A percentile compares a stretch with the other conserved stretches of the same genome.
Conservation (phyloP, 768 basidiomycete species). For the Porphyrellus cyaneotinctus region DNA sequence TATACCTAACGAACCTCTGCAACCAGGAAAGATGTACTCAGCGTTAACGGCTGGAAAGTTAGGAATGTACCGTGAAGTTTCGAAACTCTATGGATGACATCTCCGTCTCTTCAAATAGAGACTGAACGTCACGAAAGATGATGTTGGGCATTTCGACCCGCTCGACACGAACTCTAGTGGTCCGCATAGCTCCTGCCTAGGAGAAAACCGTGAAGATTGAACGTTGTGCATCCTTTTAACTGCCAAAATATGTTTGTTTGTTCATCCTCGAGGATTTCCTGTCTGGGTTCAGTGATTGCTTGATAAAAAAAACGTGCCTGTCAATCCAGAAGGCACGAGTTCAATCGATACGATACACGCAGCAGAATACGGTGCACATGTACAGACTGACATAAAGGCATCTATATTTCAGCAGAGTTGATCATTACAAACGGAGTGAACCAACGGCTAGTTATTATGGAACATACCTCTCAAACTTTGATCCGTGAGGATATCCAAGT, state of each 20-base stretch:
- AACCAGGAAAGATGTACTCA: not conserved
- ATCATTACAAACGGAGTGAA: not conserved
- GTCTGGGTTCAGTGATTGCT: not conserved
- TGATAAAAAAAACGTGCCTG: not conserved
- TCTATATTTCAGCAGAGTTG: not conserved
- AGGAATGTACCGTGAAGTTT: conserved; percentile 7
- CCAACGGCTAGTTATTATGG: not conserved
- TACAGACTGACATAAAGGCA: not conserved
- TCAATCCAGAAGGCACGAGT: not conserved
- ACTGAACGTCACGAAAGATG: not conserved
- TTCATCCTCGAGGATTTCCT: not conserved
- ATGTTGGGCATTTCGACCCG: conserved; percentile 10
- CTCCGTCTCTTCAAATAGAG: not conserved
- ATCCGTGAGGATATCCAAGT: not conserved
- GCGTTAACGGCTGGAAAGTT: not conserved
- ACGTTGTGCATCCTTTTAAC: not conserved
- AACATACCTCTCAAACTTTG: not conserved
- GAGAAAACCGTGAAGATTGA: not conserved
- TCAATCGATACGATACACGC: not conserved
- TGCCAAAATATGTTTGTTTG: not conserved
- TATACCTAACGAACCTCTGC: conserved; percentile 2
- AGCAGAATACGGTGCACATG: not conserved
- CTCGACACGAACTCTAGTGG: not conserved
- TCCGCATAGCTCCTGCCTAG: not conserved
- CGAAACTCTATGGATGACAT: conserved; percentile 3